phyloP scores from a whole-genome alignment of 148 eudicot species.

The Rhododendron griersonianum region DNA sequence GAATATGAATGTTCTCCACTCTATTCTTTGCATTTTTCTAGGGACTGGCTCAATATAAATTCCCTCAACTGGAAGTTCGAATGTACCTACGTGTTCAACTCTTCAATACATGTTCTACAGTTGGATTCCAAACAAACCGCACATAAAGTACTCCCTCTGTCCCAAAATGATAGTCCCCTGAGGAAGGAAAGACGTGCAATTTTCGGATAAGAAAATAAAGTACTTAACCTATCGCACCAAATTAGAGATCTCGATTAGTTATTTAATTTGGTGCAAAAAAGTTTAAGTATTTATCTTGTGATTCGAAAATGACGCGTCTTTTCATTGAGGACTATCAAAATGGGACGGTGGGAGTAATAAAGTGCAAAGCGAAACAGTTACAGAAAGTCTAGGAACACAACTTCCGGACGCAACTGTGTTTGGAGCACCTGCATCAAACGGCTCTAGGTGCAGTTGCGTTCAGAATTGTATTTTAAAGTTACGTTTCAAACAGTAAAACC shows the following conservation, averaged over 20 bases:
- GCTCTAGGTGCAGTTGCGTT: not conserved
- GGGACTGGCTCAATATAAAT: not conserved
- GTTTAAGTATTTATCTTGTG: no score
- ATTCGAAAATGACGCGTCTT: no score
- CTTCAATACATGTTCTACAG: not conserved
- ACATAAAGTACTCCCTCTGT: not conserved
- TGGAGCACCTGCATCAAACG: not conserved
- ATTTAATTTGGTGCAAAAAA: no score
- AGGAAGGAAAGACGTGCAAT: no score
- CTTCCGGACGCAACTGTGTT: not conserved
- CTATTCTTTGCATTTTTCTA: not conserved
- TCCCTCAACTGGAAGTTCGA: not conserved
- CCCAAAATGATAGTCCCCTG: no score
- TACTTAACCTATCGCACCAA: no score
- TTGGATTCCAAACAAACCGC: not conserved
- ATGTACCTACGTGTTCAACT: not conserved
- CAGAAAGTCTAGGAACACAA: not conserved
- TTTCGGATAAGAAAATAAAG: no score
- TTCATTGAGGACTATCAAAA: no score
- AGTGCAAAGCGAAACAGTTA: not conserved
- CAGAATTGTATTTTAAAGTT: not conserved
- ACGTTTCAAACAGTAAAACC: not conserved
- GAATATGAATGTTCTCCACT: not conserved
- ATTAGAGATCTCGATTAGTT: no score
- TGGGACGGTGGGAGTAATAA: not conserved